Evolutionary conservation across 2,329 filamentous ascomycete genomes (phyloP), one percentile per base, ranked within the genome.

Genomic region (Aspergillus awamori): DNA sequence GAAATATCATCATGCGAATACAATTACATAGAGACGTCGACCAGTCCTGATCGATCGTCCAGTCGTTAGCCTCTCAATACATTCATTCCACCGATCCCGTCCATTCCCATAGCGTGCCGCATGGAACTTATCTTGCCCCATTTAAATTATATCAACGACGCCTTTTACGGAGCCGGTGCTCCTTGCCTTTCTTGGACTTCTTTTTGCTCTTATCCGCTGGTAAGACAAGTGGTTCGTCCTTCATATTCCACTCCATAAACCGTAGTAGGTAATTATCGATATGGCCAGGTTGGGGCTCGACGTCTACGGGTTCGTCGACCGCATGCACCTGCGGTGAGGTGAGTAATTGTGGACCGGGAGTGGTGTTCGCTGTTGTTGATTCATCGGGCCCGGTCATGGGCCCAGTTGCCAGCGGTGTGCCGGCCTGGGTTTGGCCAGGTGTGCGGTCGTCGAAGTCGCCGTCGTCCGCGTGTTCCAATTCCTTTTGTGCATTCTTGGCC

Each of bases 401-500:
- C 54, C 53, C 72, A 67, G 71, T 58, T 15, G 83, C 65, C 56
- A 72, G 45, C 53, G 76, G 75, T 13, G 74, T 77, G 22, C 70
- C 71, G 33, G 69, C 67, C 60, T 76, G 76, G 30, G 72, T 65
- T 69, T 61, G 70, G 33, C 69, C 74, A 7, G 73, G 72, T 4
- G 76, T 76, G 78, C 74, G 86, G 86, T 93, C 91, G 2, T 87
- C 87, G 67, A 96, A 96, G 71, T 96, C 93, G 4, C 87, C 91
- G 49, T 93, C 92, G 67, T 96, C 92, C 24, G 91, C 89, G 69
- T 92, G 87, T 51, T 89, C 85, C 13, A 95, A 89, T 75, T 99
- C 95, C 71, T 91, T 95, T 73, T 96, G 90, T 0, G 95, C 95
- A 8, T 90, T 86, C 55, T 91, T 89, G 2, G 95, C 95, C 0